A percentile compares a stretch with the other conserved stretches of the same genome.
Evolutionary conservation across 306 rosid species (phyloP).

Genomic region (Sphenostylis stenocarpa): DNA sequence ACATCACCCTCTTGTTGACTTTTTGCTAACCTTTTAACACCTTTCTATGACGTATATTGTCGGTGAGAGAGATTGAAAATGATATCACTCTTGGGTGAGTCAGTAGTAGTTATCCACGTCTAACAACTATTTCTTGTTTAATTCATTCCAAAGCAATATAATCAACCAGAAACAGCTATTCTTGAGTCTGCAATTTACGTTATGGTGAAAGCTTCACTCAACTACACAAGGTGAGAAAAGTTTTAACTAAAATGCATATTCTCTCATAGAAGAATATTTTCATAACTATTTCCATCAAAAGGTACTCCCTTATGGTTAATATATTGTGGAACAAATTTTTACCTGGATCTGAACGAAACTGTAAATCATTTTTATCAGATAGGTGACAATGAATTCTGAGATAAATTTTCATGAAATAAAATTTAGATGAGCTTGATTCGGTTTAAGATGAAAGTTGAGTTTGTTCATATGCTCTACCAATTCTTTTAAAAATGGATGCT

Average conservation of each 20-base stretch:
- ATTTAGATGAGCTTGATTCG: neutral
- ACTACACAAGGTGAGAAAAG: too few relatives aligned
- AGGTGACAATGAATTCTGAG: neutral
- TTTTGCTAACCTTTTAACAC: neutral
- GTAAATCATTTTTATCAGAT: neutral
- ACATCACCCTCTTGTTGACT: neutral
- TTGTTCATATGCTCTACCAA: neutral
- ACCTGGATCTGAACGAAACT: too few relatives aligned
- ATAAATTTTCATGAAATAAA: neutral
- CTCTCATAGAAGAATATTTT: too few relatives aligned
- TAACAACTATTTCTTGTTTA: neutral
- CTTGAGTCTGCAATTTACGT: neutral
- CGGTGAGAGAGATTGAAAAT: conserved; percentile 30
- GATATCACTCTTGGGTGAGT: neutral
- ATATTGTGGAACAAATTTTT: too few relatives aligned
- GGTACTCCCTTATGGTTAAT: too few relatives aligned
- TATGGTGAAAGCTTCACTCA: neutral
- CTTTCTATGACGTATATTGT: neutral
- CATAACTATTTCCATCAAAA: too few relatives aligned
- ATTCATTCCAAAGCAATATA: neutral
- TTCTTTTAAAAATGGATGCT: neutral
- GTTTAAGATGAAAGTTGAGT: neutral
- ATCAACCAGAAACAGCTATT: neutral
- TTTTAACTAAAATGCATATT: too few relatives aligned
- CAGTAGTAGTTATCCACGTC: neutral